A percentile compares a stretch with the other conserved stretches of the same genome.
Conservation (phyloP, 2,329 filamentous ascomycete species). For the Leptographium lundbergii region DNA sequence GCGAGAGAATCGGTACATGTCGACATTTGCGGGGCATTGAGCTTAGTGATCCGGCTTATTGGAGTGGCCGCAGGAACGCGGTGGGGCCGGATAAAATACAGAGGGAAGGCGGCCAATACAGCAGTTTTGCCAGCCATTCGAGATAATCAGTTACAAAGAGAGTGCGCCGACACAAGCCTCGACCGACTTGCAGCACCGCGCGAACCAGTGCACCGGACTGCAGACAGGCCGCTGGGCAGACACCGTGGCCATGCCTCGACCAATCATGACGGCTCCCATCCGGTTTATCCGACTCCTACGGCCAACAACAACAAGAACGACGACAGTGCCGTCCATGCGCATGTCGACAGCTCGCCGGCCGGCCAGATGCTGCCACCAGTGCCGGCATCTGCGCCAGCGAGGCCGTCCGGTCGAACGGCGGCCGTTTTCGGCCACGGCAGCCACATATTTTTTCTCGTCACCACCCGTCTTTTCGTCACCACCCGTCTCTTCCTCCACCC, state of each 20-base stretch:
- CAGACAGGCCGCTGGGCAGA: too few species aligned
- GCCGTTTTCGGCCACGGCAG: background rate
- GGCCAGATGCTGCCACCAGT: background rate
- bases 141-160: too few species aligned
- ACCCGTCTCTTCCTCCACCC: background rate
- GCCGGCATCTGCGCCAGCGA: background rate
- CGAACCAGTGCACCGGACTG: too few species aligned
- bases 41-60: too few species aligned
- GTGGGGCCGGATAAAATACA: background rate
- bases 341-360: background rate
- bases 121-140: too few species aligned
- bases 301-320: background rate
- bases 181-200: too few species aligned
- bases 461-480: background rate
- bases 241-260: background rate
- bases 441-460: background rate
- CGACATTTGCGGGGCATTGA: background rate
- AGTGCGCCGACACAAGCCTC: background rate
- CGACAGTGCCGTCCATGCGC: background rate
- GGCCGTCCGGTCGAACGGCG: background rate
- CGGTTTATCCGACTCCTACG: background rate
- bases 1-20: background rate
- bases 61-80: background rate
- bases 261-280: background rate
- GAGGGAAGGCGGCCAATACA: background rate